A percentile compares a stretch with the other conserved stretches of the same genome.
These are phyloP conservation scores for Pleodorina starrii DNA, from an alignment of 139 green algal genomes.

Conservation along the genomic window DNA sequence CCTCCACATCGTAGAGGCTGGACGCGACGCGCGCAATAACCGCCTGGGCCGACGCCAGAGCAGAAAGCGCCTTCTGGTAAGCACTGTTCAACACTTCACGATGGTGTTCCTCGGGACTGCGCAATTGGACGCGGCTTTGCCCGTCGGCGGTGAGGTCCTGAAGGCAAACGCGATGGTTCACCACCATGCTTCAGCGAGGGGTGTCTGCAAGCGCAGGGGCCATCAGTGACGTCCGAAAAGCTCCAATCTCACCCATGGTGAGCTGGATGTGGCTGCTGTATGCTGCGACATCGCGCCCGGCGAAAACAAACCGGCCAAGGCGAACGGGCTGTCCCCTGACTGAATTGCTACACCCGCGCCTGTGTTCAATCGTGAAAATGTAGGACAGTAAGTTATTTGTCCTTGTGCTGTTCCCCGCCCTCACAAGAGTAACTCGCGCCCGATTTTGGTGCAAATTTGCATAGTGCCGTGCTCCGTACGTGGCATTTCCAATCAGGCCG, in stretches of 20 bases:
- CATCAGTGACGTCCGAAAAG: neutral
- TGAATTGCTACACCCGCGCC: no score
- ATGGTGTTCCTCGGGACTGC: neutral
- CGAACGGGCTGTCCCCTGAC: neutral
- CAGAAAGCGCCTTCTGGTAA: neutral
- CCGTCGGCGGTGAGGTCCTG: neutral
- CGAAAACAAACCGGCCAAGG: neutral
- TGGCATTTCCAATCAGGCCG: no score
- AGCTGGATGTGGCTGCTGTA: neutral
- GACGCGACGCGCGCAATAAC: neutral
- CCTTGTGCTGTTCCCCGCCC: no score
- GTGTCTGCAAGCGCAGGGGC: neutral
- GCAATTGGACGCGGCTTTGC: neutral
- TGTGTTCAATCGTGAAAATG: no score
- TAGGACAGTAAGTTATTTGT: no score
- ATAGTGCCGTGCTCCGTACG: no score
- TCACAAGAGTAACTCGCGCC: no score
- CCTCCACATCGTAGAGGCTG: neutral
- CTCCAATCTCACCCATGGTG: constrained; percentile 2
- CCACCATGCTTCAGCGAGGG: no score
- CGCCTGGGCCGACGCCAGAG: neutral
- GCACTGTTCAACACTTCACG: neutral
- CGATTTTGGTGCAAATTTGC: no score
- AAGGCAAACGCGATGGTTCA: neutral
- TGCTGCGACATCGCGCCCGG: neutral